Conservation (phyloP, 306 rosid species). For the Vigna hirtella region DNA sequence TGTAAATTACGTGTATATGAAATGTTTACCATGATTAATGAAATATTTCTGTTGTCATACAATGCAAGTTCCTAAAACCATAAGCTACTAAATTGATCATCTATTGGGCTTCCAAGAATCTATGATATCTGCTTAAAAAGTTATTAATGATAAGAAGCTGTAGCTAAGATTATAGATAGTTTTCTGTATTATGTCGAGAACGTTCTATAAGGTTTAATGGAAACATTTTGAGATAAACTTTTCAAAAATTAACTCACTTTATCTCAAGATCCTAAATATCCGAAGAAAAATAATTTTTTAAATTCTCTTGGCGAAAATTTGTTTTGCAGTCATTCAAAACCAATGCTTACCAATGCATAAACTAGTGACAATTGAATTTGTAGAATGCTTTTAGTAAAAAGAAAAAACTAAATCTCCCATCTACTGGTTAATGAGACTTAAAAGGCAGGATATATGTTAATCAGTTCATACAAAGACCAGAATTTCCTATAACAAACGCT, state of each 20-base stretch:
- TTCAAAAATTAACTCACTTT: neutral
- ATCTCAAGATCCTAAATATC: neutral
- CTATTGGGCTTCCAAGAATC: neutral
- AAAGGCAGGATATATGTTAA: too few species aligned
- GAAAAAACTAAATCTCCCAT: too few species aligned
- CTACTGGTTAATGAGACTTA: too few species aligned
- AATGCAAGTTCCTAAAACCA: neutral
- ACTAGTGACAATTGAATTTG: too few species aligned
- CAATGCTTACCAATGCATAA: too few species aligned
- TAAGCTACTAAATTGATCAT: neutral
- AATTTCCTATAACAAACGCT: too few species aligned
- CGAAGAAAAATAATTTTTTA: neutral
- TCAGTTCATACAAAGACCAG: too few species aligned
- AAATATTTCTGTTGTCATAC: neutral
- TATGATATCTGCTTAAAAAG: neutral
- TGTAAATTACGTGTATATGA: slow-evolving; percentile 19
- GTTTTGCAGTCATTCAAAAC: neutral
- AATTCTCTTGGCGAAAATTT: too few species aligned
- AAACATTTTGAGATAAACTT: neutral
- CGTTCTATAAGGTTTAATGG: neutral
- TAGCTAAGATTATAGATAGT: neutral
- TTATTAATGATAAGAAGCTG: neutral
- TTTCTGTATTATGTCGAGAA: neutral
- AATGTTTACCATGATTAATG: slow-evolving; percentile 3
- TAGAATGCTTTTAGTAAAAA: too few species aligned